Conservation (phyloP, 768 basidiomycete species). For the Podaxis mareebaensis region DNA sequence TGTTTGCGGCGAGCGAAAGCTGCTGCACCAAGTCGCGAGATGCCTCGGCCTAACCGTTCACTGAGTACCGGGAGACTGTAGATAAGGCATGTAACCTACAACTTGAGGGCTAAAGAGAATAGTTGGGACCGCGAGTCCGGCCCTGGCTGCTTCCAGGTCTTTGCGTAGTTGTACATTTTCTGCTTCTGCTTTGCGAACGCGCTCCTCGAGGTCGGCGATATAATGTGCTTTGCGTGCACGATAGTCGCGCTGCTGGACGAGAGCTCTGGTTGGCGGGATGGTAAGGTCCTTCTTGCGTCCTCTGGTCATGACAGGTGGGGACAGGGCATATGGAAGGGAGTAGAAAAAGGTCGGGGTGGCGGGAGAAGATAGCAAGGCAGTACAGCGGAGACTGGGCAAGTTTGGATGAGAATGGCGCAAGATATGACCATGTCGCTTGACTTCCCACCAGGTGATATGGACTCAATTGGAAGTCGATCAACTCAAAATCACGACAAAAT, state of each 20-base stretch:
- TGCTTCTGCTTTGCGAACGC: slow-evolving; percentile 51
- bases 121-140: slow-evolving; percentile 34
- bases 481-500: slow-evolving; percentile 27
- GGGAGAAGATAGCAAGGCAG: slow-evolving; percentile 16
- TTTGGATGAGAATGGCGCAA: slow-evolving; percentile 37
- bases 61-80: slow-evolving; percentile 1
- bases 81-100: slow-evolving; percentile 25
- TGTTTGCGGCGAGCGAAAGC: slow-evolving; percentile 45
- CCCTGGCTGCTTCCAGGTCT: slow-evolving; percentile 47
- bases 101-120: slow-evolving; percentile 29
- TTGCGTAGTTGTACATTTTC: slow-evolving; percentile 52
- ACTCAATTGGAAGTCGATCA: slow-evolving; percentile 18
- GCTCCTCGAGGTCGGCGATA: slow-evolving; percentile 55
- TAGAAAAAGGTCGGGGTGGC: slow-evolving; percentile 16
- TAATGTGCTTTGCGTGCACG: slow-evolving; percentile 61
- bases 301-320: slow-evolving; percentile 47
- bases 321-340: slow-evolving; percentile 11
- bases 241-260: slow-evolving; percentile 66
- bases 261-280: slow-evolving; percentile 57
- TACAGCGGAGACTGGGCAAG: slow-evolving; percentile 24
- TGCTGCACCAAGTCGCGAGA: slow-evolving; percentile 53
- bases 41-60: slow-evolving; percentile 42
- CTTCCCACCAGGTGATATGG: slow-evolving; percentile 16
- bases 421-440: slow-evolving; percentile 24
- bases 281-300: slow-evolving; percentile 67